These are phyloP conservation scores for Calonectria henricotiae DNA, from an alignment of 2,329 filamentous ascomycete genomes.

Conservation along the genomic window DNA sequence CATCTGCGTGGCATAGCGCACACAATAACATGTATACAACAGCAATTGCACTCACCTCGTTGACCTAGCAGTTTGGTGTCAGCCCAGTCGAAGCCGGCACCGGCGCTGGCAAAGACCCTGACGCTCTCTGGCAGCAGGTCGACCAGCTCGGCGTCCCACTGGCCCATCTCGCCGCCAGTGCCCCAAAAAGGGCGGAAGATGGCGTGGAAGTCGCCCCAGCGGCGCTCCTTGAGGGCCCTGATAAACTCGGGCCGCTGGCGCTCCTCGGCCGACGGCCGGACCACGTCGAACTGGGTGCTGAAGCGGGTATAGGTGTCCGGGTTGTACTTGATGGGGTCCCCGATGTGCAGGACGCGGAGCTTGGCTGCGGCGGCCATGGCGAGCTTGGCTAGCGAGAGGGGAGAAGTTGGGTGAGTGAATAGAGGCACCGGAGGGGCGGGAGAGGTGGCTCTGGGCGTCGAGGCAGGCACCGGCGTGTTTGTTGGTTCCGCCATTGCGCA, in stretches of 20 bases:
- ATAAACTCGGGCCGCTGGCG: slow-evolving; percentile 68
- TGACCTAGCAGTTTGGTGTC: slow-evolving; percentile 75
- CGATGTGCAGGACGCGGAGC: slow-evolving; percentile 81
- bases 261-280: slow-evolving; percentile 68
- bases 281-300: slow-evolving; percentile 63
- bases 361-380: slow-evolving; percentile 52
- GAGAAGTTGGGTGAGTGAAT: slow-evolving; percentile 48
- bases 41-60: slow-evolving; percentile 62
- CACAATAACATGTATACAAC: neutral
- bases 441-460: slow-evolving; percentile 64
- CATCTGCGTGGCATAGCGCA: neutral
- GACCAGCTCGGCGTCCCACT: slow-evolving; percentile 75
- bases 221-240: slow-evolving; percentile 65
- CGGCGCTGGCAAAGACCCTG: slow-evolving; percentile 76
- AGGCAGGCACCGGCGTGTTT: slow-evolving; percentile 65
- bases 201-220: slow-evolving; percentile 72
- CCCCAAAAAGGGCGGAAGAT: slow-evolving; percentile 76
- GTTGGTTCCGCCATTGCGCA: slow-evolving; percentile 64
- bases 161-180: slow-evolving; percentile 78
- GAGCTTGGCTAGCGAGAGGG: slow-evolving; percentile 51
- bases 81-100: slow-evolving; percentile 79
- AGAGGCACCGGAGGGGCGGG: slow-evolving; percentile 54
- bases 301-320: slow-evolving; percentile 64
- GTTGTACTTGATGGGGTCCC: slow-evolving; percentile 74
- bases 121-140: slow-evolving; percentile 69